Evolutionary conservation across 2,329 filamentous ascomycete species (phyloP).

Genomic region (Claviceps cyperi): DNA sequence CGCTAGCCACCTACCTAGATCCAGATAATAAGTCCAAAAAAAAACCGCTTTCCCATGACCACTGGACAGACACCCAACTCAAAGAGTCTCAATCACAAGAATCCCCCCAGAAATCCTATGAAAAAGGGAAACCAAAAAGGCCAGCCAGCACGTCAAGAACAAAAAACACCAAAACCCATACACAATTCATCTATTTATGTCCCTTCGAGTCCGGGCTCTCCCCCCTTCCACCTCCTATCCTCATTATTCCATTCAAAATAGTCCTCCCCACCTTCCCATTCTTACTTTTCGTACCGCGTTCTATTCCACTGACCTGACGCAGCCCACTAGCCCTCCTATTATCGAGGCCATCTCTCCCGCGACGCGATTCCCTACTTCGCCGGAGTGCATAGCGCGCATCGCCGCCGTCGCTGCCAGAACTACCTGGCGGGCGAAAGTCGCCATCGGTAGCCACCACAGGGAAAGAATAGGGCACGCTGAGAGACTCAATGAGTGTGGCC

Average conservation of each 20-base stretch:
- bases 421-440: conserved; percentile 27
- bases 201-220: conserved; percentile 26
- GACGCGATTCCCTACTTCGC: conserved; percentile 19
- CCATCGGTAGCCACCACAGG: conserved; percentile 15
- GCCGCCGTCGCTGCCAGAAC: conserved; percentile 33
- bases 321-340: conserved; percentile 13
- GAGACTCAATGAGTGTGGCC: conserved; percentile 21
- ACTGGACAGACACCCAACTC: neutral
- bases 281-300: conserved; percentile 18
- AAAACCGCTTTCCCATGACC: neutral
- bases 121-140: neutral
- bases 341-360: conserved; percentile 13
- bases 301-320: conserved; percentile 16
- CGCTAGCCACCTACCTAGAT: neutral
- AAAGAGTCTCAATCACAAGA: neutral
- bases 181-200: conserved; percentile 6
- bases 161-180: neutral
- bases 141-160: neutral
- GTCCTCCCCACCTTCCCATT: conserved; percentile 27
- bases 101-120: neutral
- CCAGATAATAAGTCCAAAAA: neutral
- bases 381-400: conserved; percentile 10
- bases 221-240: conserved; percentile 25
- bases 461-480: conserved; percentile 17
- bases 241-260: conserved; percentile 30